These are phyloP conservation scores for Tilletia walkeri DNA, from an alignment of 1,284 basidiomycete species.

Conservation along the genomic window DNA sequence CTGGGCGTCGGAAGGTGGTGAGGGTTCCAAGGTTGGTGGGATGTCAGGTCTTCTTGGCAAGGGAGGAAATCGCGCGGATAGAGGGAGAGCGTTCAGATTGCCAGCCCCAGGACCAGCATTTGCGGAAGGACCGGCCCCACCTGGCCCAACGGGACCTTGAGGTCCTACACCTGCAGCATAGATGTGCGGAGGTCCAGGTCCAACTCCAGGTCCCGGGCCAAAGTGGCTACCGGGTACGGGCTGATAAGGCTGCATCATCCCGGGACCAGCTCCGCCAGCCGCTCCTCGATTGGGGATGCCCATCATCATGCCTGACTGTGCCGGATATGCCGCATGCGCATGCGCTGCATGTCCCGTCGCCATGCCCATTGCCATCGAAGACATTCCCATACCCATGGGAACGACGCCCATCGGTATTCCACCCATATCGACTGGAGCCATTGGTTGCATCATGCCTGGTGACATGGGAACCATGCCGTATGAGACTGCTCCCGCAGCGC, in stretches of 20 bases:
- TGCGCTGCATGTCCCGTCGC: background rate
- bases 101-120: too few species aligned
- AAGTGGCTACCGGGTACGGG: background rate
- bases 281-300: background rate
- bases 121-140: background rate
- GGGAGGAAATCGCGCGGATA: slow-evolving; percentile 2
- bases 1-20: background rate
- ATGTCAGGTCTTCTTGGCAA: background rate
- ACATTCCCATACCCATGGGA: background rate
- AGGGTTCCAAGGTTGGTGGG: background rate
- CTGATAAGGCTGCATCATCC: background rate
- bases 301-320: background rate
- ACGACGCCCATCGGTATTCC: background rate
- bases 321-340: background rate
- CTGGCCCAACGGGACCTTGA: background rate
- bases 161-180: background rate
- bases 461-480: slow-evolving; percentile 4
- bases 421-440: too few species aligned
- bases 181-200: background rate
- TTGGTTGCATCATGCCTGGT: background rate
- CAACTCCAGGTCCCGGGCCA: too few species aligned
- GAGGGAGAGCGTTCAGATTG: background rate
- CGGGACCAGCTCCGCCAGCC: background rate
- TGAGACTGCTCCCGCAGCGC: background rate
- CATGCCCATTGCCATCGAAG: slow-evolving; percentile 1